Evolutionary conservation across 345 rosid species (phyloP).

Genomic region (Bretschneidera sinensis): DNA sequence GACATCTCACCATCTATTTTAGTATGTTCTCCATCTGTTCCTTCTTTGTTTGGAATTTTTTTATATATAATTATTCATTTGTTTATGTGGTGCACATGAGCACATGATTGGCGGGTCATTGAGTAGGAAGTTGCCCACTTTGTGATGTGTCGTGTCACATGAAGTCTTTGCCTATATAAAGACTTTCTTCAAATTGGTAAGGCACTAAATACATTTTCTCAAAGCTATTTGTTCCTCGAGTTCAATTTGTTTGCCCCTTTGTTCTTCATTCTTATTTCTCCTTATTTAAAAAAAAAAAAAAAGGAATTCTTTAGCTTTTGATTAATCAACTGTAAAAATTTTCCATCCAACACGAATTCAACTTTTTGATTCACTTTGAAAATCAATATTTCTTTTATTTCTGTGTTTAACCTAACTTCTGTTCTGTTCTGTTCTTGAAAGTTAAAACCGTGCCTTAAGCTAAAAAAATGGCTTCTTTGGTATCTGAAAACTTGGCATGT

Average conservation of each 20-base stretch:
- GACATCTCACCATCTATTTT: background rate
- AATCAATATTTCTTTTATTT: background rate
- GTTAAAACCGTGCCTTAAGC: no score
- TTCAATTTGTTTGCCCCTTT: background rate
- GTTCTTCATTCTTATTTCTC: background rate
- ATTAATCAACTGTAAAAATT: no score
- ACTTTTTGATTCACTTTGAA: no score
- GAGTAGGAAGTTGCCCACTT: conserved; percentile 18
- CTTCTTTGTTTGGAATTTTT: no score
- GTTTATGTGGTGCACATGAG: conserved; percentile 23
- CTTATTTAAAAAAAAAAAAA: background rate
- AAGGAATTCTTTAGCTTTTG: no score
- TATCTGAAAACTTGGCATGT: conserved; percentile 10
- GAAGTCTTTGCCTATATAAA: background rate
- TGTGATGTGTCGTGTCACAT: conserved; percentile 5
- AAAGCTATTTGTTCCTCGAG: background rate
- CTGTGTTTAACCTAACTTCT: background rate
- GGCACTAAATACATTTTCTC: background rate
- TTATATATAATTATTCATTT: conserved; percentile 11
- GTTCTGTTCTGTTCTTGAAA: no score
- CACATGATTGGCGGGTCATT: conserved; percentile 33
- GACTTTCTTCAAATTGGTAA: background rate
- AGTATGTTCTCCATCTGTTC: background rate
- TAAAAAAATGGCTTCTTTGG: conserved; percentile 28
- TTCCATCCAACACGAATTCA: no score